Evolutionary conservation across 2,329 filamentous ascomycete species (phyloP), one percentile per base, ranked within the genome.

Genomic region (Trichothecium roseum): DNA sequence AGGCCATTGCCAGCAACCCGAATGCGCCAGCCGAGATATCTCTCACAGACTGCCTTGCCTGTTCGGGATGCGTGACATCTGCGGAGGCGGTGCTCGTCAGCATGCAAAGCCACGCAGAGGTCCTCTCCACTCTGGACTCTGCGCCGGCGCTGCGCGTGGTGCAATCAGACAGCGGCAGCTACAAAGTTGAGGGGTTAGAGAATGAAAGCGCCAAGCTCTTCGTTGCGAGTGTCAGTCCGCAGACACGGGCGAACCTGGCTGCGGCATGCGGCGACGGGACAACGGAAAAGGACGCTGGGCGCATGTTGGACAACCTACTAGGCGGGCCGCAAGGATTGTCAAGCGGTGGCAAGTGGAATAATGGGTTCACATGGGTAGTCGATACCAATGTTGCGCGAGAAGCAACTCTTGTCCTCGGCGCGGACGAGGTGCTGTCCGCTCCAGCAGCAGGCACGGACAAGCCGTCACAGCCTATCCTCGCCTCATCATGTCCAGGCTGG

Each of bases 81-180:
- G 91, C 91, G 32, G 91, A 98, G 63, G 91, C 91, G 13, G 85
- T 98, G n/a, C 75, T 98, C 29, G 87, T 98, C 35, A 91, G 84
- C 39, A 63, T 98, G 37, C 91, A 98, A 60, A 94, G 85, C 46
- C 91, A 98, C 58, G 76, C 79, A 27, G 91, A 98, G 60, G 88
- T 98, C 7, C 68, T 98, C 33, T 75, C 74, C 40, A 81, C 84
- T 5, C 72, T 98, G 22, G 86, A 95, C 53, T 67, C 74, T 4
- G 73, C 67, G 12, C 72, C 75, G 3, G 65, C 62, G 2, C 53
- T 77, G 26, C 59, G 53, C 31, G 42, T 67, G 32, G 42, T 50
- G 10, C 55, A 56, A 28, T 43, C 40, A 9, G 43, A 39, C 4
- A 10, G 10, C 20, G 60, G 61, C 13, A 48, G 42, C 24, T 58